Conservation (phyloP, 1,139 yeast species). For the Saccharomycopsis hybrid region DNA sequence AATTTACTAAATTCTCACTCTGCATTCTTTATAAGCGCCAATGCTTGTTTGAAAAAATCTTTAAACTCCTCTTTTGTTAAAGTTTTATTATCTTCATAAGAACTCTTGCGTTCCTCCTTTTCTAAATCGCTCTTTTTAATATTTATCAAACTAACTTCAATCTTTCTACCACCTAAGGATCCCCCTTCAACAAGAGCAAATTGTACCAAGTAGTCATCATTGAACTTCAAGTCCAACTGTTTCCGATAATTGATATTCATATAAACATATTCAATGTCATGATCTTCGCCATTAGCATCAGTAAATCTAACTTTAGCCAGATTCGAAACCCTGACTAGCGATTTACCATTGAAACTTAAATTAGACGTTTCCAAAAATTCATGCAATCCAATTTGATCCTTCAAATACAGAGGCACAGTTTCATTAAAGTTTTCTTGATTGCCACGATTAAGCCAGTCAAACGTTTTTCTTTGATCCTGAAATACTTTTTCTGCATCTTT, state of each 20-base stretch:
- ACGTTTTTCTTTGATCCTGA: background rate
- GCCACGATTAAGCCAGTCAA: slow-evolving; percentile 14
- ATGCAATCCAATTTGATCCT: slow-evolving; percentile 37
- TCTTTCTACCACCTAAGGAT: slow-evolving; percentile 43
- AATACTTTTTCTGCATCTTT: slow-evolving; percentile 24
- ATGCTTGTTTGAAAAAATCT: slow-evolving; percentile 4
- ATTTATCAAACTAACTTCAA: slow-evolving; percentile 44
- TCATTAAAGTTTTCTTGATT: slow-evolving; percentile 13
- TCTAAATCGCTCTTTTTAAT: slow-evolving; percentile 15
- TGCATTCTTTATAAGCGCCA: slow-evolving; percentile 8
- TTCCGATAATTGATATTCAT: slow-evolving; percentile 38
- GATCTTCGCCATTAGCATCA: slow-evolving; percentile 25
- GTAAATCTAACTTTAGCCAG: slow-evolving; percentile 34
- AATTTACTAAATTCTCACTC: too few relatives aligned
- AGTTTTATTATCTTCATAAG: background rate
- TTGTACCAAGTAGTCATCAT: slow-evolving; percentile 34
- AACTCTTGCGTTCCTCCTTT: background rate
- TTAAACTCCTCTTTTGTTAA: slow-evolving; percentile 6
- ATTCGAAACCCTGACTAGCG: slow-evolving; percentile 34
- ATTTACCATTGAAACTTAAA: slow-evolving; percentile 37
- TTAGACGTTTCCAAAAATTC: slow-evolving; percentile 35
- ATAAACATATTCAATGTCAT: slow-evolving; percentile 38
- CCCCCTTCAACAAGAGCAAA: slow-evolving; percentile 52
- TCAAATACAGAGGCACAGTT: slow-evolving; percentile 28
- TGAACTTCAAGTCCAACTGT: slow-evolving; percentile 38